These are phyloP conservation scores for Cordyceps fumosorosea DNA, from an alignment of 2,329 filamentous ascomycete genomes.

Conservation along the genomic window DNA sequence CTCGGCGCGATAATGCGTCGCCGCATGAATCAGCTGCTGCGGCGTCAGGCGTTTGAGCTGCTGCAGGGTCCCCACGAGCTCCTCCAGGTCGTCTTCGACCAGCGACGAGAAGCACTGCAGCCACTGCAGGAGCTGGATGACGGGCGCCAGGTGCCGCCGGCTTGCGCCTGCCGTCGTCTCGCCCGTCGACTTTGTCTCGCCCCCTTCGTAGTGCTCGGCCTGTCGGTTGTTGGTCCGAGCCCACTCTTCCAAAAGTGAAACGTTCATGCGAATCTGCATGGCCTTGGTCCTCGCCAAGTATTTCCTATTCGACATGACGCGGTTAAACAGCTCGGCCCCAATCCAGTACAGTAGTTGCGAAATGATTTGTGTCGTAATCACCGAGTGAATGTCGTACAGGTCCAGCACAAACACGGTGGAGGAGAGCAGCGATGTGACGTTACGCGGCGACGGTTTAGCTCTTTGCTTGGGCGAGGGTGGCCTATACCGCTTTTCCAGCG, in stretches of 20 bases:
- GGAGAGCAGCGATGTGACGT: slow-evolving; percentile 90
- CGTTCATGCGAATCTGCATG: slow-evolving; percentile 99
- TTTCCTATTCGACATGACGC: slow-evolving; percentile 92
- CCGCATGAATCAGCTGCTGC: slow-evolving; percentile 84
- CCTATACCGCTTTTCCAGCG: slow-evolving; percentile 80
- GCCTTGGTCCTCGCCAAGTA: slow-evolving; percentile 95
- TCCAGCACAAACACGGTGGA: slow-evolving; percentile 96
- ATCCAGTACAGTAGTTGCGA: slow-evolving; percentile 96
- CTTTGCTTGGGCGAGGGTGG: slow-evolving; percentile 90
- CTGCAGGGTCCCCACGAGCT: slow-evolving; percentile 79
- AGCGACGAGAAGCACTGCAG: slow-evolving; percentile 95
- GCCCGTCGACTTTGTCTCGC: slow-evolving; percentile 76
- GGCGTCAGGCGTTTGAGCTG: slow-evolving; percentile 80
- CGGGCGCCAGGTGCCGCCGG: slow-evolving; percentile 75
- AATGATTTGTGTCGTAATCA: slow-evolving; percentile 86
- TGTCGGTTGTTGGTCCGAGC: slow-evolving; percentile 86
- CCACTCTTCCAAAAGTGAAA: slow-evolving; percentile 94
- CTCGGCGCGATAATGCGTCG: slow-evolving; percentile 88
- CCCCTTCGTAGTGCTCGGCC: slow-evolving; percentile 91
- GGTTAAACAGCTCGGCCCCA: slow-evolving; percentile 92
- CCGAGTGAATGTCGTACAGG: slow-evolving; percentile 97
- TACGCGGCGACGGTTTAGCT: slow-evolving; percentile 86
- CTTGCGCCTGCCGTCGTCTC: slow-evolving; percentile 79
- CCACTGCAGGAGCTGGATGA: slow-evolving; percentile 95
- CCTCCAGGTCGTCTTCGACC: slow-evolving; percentile 76